Base-by-base conservation (phyloP, 1,284 basidiomycete genomes). In the Ganoderma leucocontextum region DNA sequence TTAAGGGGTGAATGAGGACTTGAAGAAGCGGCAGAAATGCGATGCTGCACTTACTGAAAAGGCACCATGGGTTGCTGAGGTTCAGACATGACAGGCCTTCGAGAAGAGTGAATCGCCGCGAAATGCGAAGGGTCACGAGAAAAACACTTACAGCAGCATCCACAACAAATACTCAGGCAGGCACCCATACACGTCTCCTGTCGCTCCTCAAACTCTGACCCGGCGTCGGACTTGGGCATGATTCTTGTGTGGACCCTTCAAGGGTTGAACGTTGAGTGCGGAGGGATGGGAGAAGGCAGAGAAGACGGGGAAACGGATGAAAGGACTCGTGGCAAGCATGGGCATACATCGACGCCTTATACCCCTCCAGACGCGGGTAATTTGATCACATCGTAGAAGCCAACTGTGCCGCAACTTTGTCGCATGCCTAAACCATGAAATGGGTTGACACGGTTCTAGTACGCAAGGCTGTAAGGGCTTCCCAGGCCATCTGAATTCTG, bases 101-200 rank as follows among this genome's bases (percentile, higher is more conserved):
- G 36, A 41, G 22, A 39, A 5, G 22, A 19, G 22, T 53, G 8
- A 15, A 36, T 25, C 38, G 22, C 4, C 13, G 59, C 22, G 22
- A n/a, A 3, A 13, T 36, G 39, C n/a, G 36, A 15, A 13, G 17
- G 9, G 35, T 8, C 17, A 42, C 41, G 7, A 42, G 2, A 0
- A n/a, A 2, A 36, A 12, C 22, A 55, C 62, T 35, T 17, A 63
- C 62, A 63, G n/a, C 62, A 63, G 17, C 62, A 63, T 15, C 67
- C 67, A 44, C 68, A 66, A 35, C 61, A 69, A 4, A 69, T 59
- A 39, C 47, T 22, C 15, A 69, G 52, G 25, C 64, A 66, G 6
- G 62, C 62, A 42, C 68, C 57, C 36, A 63, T 10, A 25, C 61
- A 65, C 29, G 59, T 65, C 13, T 63, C 61, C 29, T 66, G 58